phyloP scores from a whole-genome alignment of 768 basidiomycete species.

The Exsudoporus frostii region DNA sequence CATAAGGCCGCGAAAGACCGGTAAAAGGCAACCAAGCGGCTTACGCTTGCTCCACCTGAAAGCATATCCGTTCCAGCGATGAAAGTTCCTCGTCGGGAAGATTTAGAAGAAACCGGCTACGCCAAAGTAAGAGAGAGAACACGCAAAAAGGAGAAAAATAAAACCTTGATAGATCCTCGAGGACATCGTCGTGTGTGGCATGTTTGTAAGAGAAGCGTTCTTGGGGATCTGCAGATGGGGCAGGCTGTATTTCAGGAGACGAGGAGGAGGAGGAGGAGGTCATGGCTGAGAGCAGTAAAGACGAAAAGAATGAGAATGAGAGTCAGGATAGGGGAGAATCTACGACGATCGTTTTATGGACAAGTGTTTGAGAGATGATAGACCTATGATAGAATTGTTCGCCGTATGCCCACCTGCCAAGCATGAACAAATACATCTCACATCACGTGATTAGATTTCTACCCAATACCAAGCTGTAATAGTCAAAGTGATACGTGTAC shows the following conservation, averaged over 20 bases:
- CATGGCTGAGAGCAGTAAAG: conserved; percentile 43
- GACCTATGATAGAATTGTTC: conserved; percentile 24
- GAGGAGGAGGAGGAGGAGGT: conserved; percentile 76
- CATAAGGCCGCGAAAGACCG: conserved; percentile 13
- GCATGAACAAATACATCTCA: conserved; percentile 20
- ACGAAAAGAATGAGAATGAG: conserved; percentile 31
- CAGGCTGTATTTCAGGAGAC: conserved; percentile 65
- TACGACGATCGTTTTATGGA: conserved; percentile 33
- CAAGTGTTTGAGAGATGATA: conserved; percentile 27
- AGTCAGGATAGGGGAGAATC: conserved; percentile 27
- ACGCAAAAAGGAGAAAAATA: conserved; percentile 12
- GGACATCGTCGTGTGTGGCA: conserved; percentile 78
- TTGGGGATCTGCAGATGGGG: conserved; percentile 38
- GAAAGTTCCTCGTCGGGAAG: conserved; percentile 90
- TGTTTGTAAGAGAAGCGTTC: conserved; percentile 59
- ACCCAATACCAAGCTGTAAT: not conserved
- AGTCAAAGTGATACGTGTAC: not conserved
- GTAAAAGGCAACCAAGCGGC: conserved; percentile 31
- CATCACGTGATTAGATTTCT: conserved; percentile 15
- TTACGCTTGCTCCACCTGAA: conserved; percentile 99
- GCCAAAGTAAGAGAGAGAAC: conserved; percentile 13
- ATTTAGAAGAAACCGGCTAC: conserved; percentile 93
- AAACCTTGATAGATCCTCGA: conserved; percentile 89
- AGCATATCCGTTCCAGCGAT: conserved; percentile 91
- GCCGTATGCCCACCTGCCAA: conserved; percentile 19